phyloP scores from a whole-genome alignment of 192 early-diverging fungal genomes.

The Obelidium mucronatum region DNA sequence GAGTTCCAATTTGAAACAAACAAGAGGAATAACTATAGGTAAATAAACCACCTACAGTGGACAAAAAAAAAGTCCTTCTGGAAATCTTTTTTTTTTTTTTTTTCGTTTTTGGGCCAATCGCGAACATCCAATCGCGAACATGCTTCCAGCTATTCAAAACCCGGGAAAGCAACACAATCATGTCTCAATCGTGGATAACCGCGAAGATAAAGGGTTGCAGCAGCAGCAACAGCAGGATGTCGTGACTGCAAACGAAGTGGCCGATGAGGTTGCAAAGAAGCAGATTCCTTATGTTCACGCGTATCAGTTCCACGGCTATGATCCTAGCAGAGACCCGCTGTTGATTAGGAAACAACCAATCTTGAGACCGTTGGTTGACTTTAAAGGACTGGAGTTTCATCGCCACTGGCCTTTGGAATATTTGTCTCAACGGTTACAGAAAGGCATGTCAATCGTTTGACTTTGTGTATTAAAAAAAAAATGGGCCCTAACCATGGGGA shows the following conservation, averaged over 20 bases:
- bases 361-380: constrained; percentile 30
- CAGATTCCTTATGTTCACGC: constrained; percentile 25
- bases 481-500: neutral
- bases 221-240: too few species aligned
- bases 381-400: constrained; percentile 35
- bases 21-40: too few species aligned
- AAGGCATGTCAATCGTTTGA: constrained; percentile 11
- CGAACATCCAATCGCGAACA: too few species aligned
- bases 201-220: too few species aligned
- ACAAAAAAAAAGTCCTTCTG: too few species aligned
- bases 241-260: neutral
- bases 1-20: too few species aligned
- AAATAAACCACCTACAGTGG: too few species aligned
- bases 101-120: too few species aligned
- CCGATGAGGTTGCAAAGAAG: neutral
- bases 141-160: too few species aligned
- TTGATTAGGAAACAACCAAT: constrained; percentile 24
- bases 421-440: constrained; percentile 31
- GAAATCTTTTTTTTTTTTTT: too few species aligned
- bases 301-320: constrained; percentile 33
- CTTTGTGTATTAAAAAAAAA: neutral
- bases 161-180: too few species aligned
- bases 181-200: too few species aligned
- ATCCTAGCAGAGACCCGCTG: constrained; percentile 25
- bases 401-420: constrained; percentile 38